Base-by-base conservation (phyloP, 1,284 basidiomycete genomes). In the Pseudozyma hubeiensis region DNA sequence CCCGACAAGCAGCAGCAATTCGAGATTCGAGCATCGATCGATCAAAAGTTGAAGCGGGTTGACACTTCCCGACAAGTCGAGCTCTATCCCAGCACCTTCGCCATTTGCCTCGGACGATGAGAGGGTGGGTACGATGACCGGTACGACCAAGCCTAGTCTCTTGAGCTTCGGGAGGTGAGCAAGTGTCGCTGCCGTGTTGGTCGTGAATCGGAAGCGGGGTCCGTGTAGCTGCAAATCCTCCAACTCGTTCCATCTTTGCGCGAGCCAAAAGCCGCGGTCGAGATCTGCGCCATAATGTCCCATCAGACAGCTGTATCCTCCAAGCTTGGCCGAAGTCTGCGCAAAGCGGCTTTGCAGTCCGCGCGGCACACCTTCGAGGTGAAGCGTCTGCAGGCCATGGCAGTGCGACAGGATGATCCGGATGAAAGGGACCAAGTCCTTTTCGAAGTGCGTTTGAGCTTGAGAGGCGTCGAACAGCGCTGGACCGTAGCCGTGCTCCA, bases 381-480 rank as follows among this genome's bases (percentile, higher is more conserved):
- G 48, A 13, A 73, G 51, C 17, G 37, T 35, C 34, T 58, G n/a
- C 8, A 67, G 3, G 0, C 13, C 45, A 8, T 41, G 16, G 41
- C 55, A 59, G 35, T 67, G 49, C 0, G 19, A 29, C 8, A 73
- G 51, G 13, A 67, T 45, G 40, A 55, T 30, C 0, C 64, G 53
- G 4, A 73, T n/a, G 10, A 59, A 56, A 0, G 61, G 64, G 0
- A 61, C 14, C 11, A 57, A 19, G 16, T 63, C 45, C 14, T 47
- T 51, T 19, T 67, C 70, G 16, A 73, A 73, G 6, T 40, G 60
- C 14, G 53, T 45, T 17, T 73, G 70, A 1, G 70, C 70, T 46
- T 62, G 59, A 24, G 60, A 59, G 39, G 70, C 70, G 50, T 73
- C 70, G 43, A 67, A 73, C 17, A 73, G 54, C 7, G 64, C 64